Evolutionary conservation across 345 rosid genomes (phyloP).

Genomic region (Balakata baccata): DNA sequence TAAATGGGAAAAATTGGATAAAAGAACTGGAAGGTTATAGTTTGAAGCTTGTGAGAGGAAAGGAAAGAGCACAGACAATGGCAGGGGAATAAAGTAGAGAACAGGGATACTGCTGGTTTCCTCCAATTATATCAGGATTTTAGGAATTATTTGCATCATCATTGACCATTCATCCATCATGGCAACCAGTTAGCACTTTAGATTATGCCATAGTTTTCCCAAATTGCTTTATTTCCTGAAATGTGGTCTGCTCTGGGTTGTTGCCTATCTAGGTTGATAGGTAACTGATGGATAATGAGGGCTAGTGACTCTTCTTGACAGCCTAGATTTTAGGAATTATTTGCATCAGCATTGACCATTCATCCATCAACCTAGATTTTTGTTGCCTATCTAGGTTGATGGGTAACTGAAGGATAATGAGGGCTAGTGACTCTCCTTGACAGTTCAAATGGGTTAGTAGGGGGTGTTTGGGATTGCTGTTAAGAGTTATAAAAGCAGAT

Average conservation of each 20-base stretch:
- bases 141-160: background rate
- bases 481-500: too few species aligned
- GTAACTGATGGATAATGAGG: too few species aligned
- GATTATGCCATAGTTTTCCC: background rate
- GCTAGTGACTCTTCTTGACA: background rate
- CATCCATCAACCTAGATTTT: too few species aligned
- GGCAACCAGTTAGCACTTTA: background rate
- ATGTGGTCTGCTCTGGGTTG: background rate
- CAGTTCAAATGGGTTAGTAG: too few species aligned
- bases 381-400: too few species aligned
- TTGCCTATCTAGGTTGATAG: background rate
- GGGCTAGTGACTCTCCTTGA: too few species aligned
- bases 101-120: background rate
- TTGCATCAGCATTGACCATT: too few species aligned
- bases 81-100: background rate
- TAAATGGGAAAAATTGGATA: background rate
- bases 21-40: background rate
- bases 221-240: background rate
- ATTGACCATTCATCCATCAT: background rate
- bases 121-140: background rate
- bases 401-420: too few species aligned
- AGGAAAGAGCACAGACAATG: background rate
- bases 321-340: too few species aligned
- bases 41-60: background rate
- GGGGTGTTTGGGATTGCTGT: too few species aligned